Percentiles rank a stretch among this genome's conserved stretches.
Evolutionary conservation across 805 yeast genomes (phyloP).

Genomic region (Ogataea parapolymorpha): DNA sequence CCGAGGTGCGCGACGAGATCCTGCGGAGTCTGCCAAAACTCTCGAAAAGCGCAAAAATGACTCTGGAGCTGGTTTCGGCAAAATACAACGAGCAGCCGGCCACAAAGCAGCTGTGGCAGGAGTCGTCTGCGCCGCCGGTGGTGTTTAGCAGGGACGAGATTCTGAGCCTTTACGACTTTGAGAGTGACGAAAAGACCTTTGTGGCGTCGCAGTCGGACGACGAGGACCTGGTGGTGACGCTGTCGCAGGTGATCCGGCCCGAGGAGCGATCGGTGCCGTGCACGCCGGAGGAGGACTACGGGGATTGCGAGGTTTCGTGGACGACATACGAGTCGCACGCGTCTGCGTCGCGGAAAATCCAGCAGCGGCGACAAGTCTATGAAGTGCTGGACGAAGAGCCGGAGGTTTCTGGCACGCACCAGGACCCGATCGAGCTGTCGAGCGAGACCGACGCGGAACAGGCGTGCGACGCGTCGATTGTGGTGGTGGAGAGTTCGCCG

Average conservation of each 20-base stretch:
- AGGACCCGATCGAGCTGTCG: constrained; percentile 16
- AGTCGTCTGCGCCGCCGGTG: constrained; percentile 20
- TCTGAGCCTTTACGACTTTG: constrained; percentile 18
- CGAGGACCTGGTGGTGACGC: constrained; percentile 15
- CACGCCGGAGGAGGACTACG: constrained; percentile 15
- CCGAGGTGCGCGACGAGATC: constrained; percentile 22
- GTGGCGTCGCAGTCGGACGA: constrained; percentile 14
- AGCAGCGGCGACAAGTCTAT: constrained; percentile 1
- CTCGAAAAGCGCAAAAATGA: constrained; percentile 23
- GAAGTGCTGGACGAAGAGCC: not conserved
- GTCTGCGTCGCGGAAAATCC: not conserved
- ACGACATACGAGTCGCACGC: constrained; percentile 4
- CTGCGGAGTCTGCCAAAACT: constrained; percentile 25
- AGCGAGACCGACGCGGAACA: constrained; percentile 2
- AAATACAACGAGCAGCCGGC: constrained; percentile 16
- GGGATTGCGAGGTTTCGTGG: constrained; percentile 10
- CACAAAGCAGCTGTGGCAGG: constrained; percentile 14
- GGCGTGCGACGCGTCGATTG: too few relatives aligned
- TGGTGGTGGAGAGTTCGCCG: constrained; percentile 7
- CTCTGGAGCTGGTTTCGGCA: constrained; percentile 25
- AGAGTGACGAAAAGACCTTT: constrained; percentile 16
- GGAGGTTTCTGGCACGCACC: constrained; percentile 14
- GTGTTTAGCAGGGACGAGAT: constrained; percentile 19
- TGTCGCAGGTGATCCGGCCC: constrained; percentile 17
- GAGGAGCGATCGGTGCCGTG: constrained; percentile 12